These are phyloP conservation scores for Pisolithus sp. DNA, from an alignment of 768 basidiomycete species.

Conservation along the genomic window DNA sequence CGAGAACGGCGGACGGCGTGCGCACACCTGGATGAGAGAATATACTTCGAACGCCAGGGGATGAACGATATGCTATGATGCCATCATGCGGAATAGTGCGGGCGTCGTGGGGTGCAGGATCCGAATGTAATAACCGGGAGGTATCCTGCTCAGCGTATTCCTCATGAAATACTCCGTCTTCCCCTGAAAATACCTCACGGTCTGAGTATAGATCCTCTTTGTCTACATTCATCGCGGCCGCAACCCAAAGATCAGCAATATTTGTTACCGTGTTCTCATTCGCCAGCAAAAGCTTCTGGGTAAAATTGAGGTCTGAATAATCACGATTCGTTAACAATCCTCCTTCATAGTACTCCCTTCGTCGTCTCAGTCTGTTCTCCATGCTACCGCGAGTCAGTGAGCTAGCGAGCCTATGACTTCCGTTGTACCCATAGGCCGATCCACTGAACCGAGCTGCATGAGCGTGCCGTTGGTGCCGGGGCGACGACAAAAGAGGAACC, in stretches of 20 bases:
- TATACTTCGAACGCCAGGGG: constrained; percentile 61
- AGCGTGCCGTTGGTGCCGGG: constrained; percentile 43
- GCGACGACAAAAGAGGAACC: constrained; percentile 41
- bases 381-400: constrained; percentile 49
- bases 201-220: constrained; percentile 67
- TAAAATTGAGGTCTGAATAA: constrained; percentile 68
- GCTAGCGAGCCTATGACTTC: constrained; percentile 50
- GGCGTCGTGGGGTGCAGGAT: constrained; percentile 13
- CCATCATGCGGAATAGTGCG: constrained; percentile 15
- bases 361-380: constrained; percentile 43
- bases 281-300: constrained; percentile 82
- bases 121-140: constrained; percentile 7
- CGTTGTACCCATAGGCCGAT: constrained; percentile 74
- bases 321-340: constrained; percentile 32
- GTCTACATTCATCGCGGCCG: constrained; percentile 92
- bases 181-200: constrained; percentile 16
- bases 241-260: constrained; percentile 96
- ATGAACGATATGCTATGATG: constrained; percentile 43
- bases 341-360: constrained; percentile 43
- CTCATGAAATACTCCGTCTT: constrained; percentile 30
- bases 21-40: constrained; percentile 81
- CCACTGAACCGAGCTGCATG: constrained; percentile 60
- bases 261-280: constrained; percentile 94
- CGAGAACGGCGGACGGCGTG: constrained; percentile 67
- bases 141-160: constrained; percentile 32